A percentile compares a stretch with the other conserved stretches of the same genome.
phyloP scores from a whole-genome alignment of 805 yeast species.

The Wickerhamiella sorbophila region DNA sequence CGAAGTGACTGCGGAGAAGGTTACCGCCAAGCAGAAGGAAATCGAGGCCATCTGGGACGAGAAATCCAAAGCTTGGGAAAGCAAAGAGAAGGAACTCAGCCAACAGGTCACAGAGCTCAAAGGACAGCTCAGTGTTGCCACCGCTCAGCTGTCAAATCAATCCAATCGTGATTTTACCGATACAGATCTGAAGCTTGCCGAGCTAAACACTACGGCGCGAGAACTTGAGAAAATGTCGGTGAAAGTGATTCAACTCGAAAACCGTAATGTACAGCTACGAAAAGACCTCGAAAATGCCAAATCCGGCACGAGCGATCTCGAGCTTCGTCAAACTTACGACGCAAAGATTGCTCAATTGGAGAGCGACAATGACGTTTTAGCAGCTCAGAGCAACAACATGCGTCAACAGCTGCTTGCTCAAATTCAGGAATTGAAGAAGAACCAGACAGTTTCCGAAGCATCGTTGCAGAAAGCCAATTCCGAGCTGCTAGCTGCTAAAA shows the following conservation, averaged over 20 bases:
- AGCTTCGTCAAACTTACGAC: constrained; percentile 7
- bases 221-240: constrained; percentile 62
- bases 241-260: constrained; percentile 56
- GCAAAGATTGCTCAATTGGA: constrained; percentile 14
- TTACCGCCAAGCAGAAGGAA: constrained; percentile 63
- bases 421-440: background rate
- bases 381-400: background rate
- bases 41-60: constrained; percentile 55
- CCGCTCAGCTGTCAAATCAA: constrained; percentile 32
- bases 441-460: background rate
- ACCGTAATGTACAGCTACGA: constrained; percentile 61
- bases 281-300: constrained; percentile 41
- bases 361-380: constrained; percentile 8
- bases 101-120: constrained; percentile 49
- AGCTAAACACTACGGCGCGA: constrained; percentile 51
- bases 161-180: constrained; percentile 11
- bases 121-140: constrained; percentile 49
- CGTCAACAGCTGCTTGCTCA: background rate
- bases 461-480: constrained; percentile 1
- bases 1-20: constrained; percentile 37
- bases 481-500: background rate
- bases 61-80: constrained; percentile 52
- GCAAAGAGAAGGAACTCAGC: constrained; percentile 38
- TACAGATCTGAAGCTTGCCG: constrained; percentile 18
- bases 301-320: constrained; percentile 20